Evolutionary conservation across 2,329 filamentous ascomycete species (phyloP).

Genomic region (Eutypa lata): DNA sequence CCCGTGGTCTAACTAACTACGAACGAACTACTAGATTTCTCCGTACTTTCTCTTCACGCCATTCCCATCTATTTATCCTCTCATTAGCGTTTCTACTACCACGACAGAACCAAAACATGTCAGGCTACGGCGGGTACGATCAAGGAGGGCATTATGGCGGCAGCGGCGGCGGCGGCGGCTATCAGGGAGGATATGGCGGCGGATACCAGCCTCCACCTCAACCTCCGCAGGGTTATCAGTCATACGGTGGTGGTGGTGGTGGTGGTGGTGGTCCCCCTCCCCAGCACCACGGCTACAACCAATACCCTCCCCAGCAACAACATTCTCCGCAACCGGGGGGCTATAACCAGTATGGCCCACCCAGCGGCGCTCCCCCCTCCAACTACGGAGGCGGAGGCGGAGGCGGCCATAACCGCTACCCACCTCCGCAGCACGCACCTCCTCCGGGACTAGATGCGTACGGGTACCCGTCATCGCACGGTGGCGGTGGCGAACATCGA

Average conservation of each 20-base stretch:
- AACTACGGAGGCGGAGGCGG: conserved; percentile 10
- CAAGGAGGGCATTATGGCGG: conserved; percentile 27
- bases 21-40: too few species aligned
- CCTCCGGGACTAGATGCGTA: conserved; percentile 43
- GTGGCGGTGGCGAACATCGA: conserved; percentile 3
- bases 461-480: conserved; percentile 41
- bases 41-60: too few species aligned
- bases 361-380: conserved; percentile 6
- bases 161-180: conserved; percentile 8
- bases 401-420: conserved; percentile 22
- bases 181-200: conserved; percentile 23
- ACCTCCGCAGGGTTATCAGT: neutral
- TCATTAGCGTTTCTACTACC: too few species aligned
- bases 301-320: conserved; percentile 19
- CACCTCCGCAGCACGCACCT: conserved; percentile 32
- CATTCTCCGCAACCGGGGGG: conserved; percentile 8
- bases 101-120: conserved; percentile 18
- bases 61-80: too few species aligned
- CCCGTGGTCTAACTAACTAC: too few species aligned
- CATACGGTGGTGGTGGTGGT: conserved; percentile 18
- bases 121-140: conserved; percentile 36
- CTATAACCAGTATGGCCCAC: conserved; percentile 11
- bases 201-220: conserved; percentile 4
- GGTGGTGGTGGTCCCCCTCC: conserved; percentile 27
- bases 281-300: conserved; percentile 24